Base-by-base conservation (phyloP, 805 yeast species). In the Saccharomycopsis vini region DNA sequence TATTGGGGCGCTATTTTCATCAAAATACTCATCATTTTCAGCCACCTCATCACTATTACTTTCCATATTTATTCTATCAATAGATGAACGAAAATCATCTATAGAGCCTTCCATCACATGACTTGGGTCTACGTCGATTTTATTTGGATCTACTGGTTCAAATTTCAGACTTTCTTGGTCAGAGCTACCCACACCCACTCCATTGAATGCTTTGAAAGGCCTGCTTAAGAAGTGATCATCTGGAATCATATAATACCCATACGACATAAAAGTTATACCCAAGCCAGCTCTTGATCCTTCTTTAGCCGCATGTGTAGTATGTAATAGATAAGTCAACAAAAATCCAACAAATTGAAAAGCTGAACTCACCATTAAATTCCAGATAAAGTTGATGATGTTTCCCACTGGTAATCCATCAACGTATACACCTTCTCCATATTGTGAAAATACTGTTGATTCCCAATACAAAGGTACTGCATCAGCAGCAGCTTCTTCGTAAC, bases 391-490 rank as follows among this genome's bases (percentile, higher is more conserved):
- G 30, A 94, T 77, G n/a, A 84, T 60, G 56, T 83, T 83, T 2
- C 98, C 98, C 24, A 90, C 97, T 0, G 98, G 97, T 52, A 92
- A 67, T 0, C 97, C 97, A 53, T 90, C 95, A 26, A 92, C 87
- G 62, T 86, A 86, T 16, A 92, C 80, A 60, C 90, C 97, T 57
- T 92, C 97, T 44, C 75, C 79, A 54, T 75, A 80, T 4, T 95
- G 84, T 4, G 86, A 75, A 57, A 88, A 71, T 34, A 86, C 77
- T 0, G 92, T 76, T 5, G 89, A 77, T 61, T 92, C 98, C 95
- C 97, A 92, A 62, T 92, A 92, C 32, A 95, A 95, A 0, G 98
- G 98, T 0, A 94, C 78, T 13, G 92, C 75, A 59, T 92, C 98
- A 3, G 87, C 82, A 0, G 95, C 86, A 0, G 95, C 97, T 58